These are phyloP conservation scores for Lentinula detonsa DNA, from an alignment of 768 basidiomycete species.

Conservation along the genomic window DNA sequence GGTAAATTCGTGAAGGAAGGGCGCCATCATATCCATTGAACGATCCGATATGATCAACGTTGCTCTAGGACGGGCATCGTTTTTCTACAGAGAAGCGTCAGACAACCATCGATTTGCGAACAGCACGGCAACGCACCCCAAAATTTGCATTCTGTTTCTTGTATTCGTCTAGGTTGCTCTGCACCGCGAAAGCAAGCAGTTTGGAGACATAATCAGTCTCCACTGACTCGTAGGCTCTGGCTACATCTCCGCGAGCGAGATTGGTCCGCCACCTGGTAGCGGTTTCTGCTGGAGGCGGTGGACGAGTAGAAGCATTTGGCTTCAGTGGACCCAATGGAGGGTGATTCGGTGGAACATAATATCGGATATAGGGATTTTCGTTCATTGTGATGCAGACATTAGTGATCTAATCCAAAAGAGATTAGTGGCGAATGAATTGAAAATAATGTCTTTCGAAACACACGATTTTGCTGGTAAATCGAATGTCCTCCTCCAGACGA, in stretches of 20 bases:
- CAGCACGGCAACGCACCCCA: slow-evolving; percentile 49
- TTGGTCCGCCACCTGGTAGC: slow-evolving; percentile 76
- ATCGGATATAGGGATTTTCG: slow-evolving; percentile 90
- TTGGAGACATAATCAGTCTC: slow-evolving; percentile 77
- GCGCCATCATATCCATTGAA: slow-evolving; percentile 90
- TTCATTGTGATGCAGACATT: slow-evolving; percentile 87
- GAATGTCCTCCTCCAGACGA: slow-evolving; percentile 83
- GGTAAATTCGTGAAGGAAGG: slow-evolving; percentile 94
- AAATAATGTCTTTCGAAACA: slow-evolving; percentile 13
- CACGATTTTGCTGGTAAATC: slow-evolving; percentile 68
- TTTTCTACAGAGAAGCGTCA: slow-evolving; percentile 33
- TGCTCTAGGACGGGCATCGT: slow-evolving; percentile 62
- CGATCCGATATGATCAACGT: slow-evolving; percentile 92
- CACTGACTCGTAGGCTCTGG: slow-evolving; percentile 62
- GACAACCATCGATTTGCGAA: neutral
- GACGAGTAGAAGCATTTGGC: slow-evolving; percentile 55
- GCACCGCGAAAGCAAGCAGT: slow-evolving; percentile 81
- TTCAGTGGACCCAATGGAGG: slow-evolving; percentile 81
- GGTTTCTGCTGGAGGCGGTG: slow-evolving; percentile 58
- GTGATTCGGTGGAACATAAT: slow-evolving; percentile 82
- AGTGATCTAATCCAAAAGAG: slow-evolving; percentile 49
- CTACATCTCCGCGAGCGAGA: slow-evolving; percentile 66
- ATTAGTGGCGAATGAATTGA: neutral
- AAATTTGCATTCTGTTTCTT: slow-evolving; percentile 84
- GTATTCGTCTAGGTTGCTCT: slow-evolving; percentile 79